Evolutionary conservation across 768 basidiomycete species (phyloP).

Genomic region (Kwoniella sp.): DNA sequence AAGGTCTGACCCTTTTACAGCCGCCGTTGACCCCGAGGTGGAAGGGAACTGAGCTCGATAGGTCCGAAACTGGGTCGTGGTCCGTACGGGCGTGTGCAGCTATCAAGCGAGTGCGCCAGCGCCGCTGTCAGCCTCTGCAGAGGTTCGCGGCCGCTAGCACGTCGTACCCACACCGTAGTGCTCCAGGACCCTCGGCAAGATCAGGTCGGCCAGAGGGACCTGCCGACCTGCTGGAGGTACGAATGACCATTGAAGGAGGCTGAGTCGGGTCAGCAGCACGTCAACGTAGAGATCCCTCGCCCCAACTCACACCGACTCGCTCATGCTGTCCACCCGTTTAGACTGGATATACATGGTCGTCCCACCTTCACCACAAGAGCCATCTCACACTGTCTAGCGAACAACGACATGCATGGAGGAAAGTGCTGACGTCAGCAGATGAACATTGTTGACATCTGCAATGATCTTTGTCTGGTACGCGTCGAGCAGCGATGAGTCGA

Average conservation of each 20-base stretch:
- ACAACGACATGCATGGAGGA: no score
- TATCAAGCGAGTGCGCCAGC: neutral
- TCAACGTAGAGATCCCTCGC: neutral
- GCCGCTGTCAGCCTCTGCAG: neutral
- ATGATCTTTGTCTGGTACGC: no score
- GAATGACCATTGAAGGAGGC: conserved; percentile 37
- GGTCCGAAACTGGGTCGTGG: conserved; percentile 35
- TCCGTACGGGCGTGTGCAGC: conserved; percentile 24
- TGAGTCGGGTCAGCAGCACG: conserved; percentile 1
- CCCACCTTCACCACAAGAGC: no score
- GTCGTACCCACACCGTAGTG: conserved; percentile 28
- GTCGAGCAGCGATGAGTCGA: no score
- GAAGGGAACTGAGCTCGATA: conserved; percentile 24
- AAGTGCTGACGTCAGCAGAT: no score
- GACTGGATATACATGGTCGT: no score
- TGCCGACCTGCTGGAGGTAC: conserved; percentile 16
- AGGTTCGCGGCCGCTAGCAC: neutral
- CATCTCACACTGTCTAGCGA: neutral
- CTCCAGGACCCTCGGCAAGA: conserved; percentile 32
- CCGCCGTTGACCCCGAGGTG: neutral
- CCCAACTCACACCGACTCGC: neutral
- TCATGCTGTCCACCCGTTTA: no score
- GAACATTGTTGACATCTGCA: no score
- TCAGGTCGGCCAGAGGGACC: conserved; percentile 23
- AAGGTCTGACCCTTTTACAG: no score